Evolutionary conservation across 2,329 filamentous ascomycete species (phyloP), one percentile per base, ranked within the genome.

Genomic region (Cryphonectria nitschkei): DNA sequence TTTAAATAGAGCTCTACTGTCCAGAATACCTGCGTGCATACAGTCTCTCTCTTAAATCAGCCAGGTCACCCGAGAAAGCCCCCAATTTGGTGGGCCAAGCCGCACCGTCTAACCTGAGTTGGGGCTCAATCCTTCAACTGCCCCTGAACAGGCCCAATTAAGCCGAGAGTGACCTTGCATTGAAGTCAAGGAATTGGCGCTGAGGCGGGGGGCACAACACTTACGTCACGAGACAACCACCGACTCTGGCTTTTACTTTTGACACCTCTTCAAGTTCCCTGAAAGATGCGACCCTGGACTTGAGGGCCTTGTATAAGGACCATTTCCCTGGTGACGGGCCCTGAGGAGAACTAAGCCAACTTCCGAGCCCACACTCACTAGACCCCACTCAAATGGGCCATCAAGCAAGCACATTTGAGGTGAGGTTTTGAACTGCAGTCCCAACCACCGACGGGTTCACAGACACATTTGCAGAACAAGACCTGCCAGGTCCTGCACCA

Each of bases 151-250:
- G 56, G 34, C n/a, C 46, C 19, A 50, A 16, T 50, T 14, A 66
- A 11, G 29, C 63, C 58, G 43, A 64, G 52, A 11, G 29, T 61
- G 63, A 39, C 68, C 63, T 67, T 68, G 68, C 37, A 69, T 14
- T 37, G 62, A 54, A 34, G 58, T 37, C 64, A 65, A 60, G 65
- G 62, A 29, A 64, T 41, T 65, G 43, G n/a, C 26, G 56, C 70
- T 56, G 60, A 60, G 46, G 46, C 34, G 43, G 46, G 46, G 46
- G 22, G 37, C 37, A 50, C 46, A 32, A 60, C 26, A 37, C 67
- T 65, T 73, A 73, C 72, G 72, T 73, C 72, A 73, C 72, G 72
- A 65, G 61, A 71, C 68, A 14, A 34, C 32, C 46, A 52, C 63
- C 63, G 22, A 32, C 13, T 46, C 13, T 50, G 34, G n/a, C 61